Evolutionary conservation across 2,329 filamentous ascomycete species (phyloP), one percentile per base, ranked within the genome.

Genomic region (Cercospora sp.): DNA sequence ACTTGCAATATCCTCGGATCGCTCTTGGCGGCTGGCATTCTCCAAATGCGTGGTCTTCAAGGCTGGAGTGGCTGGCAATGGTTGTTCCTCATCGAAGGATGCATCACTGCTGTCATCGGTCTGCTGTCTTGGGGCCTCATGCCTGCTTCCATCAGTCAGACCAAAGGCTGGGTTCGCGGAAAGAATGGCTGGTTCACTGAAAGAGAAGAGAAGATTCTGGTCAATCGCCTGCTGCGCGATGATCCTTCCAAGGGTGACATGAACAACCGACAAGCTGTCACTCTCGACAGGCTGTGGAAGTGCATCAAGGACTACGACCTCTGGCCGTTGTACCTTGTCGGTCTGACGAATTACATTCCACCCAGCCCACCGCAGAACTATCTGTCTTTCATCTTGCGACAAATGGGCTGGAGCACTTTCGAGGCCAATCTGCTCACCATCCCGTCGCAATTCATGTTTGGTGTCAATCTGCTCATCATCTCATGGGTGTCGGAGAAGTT

Each of bases 371-470:
- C 80, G 0, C 81, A 81, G 1, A 80, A 79, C 16, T 90, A 90
- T 68, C 81, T 91, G 5, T 88, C 89, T 0, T 82, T 89, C 48
- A 72, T 71, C 39, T 55, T 72, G 2, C 60, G 68, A 42, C 63
- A 70, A 12, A 69, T 74, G 71, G 72, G 70, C 3, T 73, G 71
- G 77, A 80, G 82, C 69, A 88, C 86, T 8, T 89, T 91, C 77
- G 79, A 87, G 28, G 84, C 87, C 1, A 91, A 91, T 74, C 76
- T 91, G 31, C 82, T 91, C 3, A 84, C 85, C 0, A 90, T 91
- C n/a, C 79, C 85, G 68, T 77, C 74, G 2, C 66, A 71, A 33
- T 72, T 66, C 65, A 55, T 72, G 66, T 74, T 71, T 36, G 70
- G 70, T 5, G 68, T 72, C 5, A 71, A 72, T 48, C 79, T 87